phyloP scores from a whole-genome alignment of 371 early-diverging fungal species.

The Mortierella sp. region DNA sequence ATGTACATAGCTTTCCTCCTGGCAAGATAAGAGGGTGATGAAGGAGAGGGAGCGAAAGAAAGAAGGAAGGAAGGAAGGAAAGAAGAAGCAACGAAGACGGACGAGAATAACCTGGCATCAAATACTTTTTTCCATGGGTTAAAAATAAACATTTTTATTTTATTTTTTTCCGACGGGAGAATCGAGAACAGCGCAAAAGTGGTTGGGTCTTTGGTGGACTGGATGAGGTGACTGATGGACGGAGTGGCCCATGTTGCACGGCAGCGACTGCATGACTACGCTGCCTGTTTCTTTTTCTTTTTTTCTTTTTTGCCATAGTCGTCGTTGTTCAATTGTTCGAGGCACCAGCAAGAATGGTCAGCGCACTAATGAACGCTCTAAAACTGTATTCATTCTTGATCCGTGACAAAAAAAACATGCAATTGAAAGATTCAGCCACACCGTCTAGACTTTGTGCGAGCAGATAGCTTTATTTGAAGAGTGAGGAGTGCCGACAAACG shows the following conservation, averaged over 20 bases:
- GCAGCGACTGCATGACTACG: no score
- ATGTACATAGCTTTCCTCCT: background rate
- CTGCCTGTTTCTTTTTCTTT: no score
- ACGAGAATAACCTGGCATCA: background rate
- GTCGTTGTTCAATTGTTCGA: no score
- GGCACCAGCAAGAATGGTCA: no score
- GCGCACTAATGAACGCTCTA: no score
- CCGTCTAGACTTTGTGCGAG: background rate
- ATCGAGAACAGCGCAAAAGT: background rate
- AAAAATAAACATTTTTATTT: background rate
- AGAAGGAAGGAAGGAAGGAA: background rate
- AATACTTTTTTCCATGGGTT: background rate
- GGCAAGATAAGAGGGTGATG: background rate
- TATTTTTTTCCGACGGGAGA: slow-evolving; percentile 17
- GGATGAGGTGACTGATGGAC: no score
- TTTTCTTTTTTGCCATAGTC: no score
- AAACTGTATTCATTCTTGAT: background rate
- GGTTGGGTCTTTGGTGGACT: no score
- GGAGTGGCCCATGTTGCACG: no score
- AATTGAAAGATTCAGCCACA: background rate
- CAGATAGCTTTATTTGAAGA: background rate
- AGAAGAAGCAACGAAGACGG: background rate
- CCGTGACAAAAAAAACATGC: background rate
- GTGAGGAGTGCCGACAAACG: no score
- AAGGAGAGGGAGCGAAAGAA: background rate